Conservation (phyloP, 2,329 filamentous ascomycete genomes). For the Colletotrichum karsti region DNA sequence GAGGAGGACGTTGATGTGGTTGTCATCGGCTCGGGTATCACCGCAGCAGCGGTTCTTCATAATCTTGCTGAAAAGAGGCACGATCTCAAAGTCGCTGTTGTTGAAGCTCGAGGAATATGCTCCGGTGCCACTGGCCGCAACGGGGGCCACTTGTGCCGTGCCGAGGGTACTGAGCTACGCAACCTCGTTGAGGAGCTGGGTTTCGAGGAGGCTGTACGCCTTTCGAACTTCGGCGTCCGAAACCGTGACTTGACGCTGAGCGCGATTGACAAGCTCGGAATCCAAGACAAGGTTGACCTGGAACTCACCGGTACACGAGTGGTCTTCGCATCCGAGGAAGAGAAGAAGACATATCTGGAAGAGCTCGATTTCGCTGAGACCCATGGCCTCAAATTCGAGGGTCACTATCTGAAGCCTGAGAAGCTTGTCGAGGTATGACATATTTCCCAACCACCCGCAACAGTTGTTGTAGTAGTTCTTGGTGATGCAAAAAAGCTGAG, state of each 20-base stretch:
- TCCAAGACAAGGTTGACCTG: background rate
- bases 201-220: constrained; percentile 32
- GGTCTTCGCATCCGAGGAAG: background rate
- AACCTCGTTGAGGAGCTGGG: constrained; percentile 40
- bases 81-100: constrained; percentile 22
- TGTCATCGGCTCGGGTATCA: constrained; percentile 33
- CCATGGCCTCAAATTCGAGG: background rate
- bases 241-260: background rate
- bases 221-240: background rate
- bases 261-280: background rate
- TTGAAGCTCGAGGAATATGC: constrained; percentile 32
- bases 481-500: too few species aligned
- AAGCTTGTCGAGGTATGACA: background rate
- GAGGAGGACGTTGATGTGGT: constrained; percentile 27
- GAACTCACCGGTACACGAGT: background rate
- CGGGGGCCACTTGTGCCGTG: constrained; percentile 57
- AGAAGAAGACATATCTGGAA: background rate
- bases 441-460: too few species aligned
- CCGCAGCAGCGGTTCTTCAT: constrained; percentile 20
- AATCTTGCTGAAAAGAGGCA: constrained; percentile 24
- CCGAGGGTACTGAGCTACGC: constrained; percentile 50
- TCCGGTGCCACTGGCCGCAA: constrained; percentile 64
- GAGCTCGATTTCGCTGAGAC: background rate
- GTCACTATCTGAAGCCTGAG: background rate
- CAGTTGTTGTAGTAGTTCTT: too few species aligned